Evolutionary conservation across 116 monocot species (phyloP), one percentile per base, ranked within the genome.

Genomic region (Zostera marina): DNA sequence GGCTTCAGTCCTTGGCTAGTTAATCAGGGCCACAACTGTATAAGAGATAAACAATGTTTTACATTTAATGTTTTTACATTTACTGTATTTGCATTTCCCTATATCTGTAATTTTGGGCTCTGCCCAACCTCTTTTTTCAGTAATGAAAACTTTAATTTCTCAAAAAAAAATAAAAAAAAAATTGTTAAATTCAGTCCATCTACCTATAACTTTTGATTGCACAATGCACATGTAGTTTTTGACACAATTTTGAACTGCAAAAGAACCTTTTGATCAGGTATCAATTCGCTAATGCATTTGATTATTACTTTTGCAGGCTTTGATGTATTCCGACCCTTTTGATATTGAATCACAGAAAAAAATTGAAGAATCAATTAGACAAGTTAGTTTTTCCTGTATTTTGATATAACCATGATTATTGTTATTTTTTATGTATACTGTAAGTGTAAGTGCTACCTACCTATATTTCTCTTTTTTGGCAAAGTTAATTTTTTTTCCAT

Each of bases 301-400:
- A 13, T 56, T 3, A 12, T 56, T 39, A 56, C 39, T 40, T 56
- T 8, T 46, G 47, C 62, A 94, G 94, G 85, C 88, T 67, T 64
- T 94, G 66, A 66, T 94, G 82, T 68, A 77, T 77, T 88, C 94
- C 43, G 94, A 94, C 74, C 94, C 94, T 66, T 88, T 94, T 77
- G 88, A 94, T 73, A 75, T 88, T 65, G 94, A 94, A 72, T 51
- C 94, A 52, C 94, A 94, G 65, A 88, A 66, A 62, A 94, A 94
- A 67, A 94, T 94, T 82, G 94, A 94, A 77, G 94, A 84, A 42
- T 81, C 94, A 63, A 94, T 94, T 61, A 60, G 84, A 53, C 94
- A 94, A 75, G 94, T 90, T n/a, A 44, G 65, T 73, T 63, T 52
- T 26, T 43, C 46, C 5, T 32, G 45, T 15, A 44, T 7, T 13